Evolutionary conservation across 2,329 filamentous ascomycete species (phyloP).

Genomic region (Verticillium alfalfae): DNA sequence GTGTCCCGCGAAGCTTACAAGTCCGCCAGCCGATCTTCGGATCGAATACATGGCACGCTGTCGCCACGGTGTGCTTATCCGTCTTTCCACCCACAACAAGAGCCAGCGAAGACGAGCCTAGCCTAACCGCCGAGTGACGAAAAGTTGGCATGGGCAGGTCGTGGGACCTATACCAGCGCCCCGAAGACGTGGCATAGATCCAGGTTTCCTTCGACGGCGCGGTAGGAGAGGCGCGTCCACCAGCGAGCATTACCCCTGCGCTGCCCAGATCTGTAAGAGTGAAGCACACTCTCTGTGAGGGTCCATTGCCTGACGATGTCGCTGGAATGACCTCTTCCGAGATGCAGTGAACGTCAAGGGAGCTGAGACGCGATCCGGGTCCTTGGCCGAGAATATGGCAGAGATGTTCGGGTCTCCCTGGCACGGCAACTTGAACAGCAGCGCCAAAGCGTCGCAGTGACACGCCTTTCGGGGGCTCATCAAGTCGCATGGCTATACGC

Average conservation of each 20-base stretch:
- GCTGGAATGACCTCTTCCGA: conserved; percentile 3
- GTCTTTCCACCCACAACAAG: conserved; percentile 60
- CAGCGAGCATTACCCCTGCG: conserved; percentile 58
- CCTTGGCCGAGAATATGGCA: conserved; percentile 39
- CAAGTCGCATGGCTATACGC: conserved; percentile 20
- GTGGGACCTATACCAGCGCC: conserved; percentile 57
- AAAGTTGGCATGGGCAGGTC: conserved; percentile 68
- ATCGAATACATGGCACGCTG: conserved; percentile 48
- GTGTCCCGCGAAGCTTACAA: conserved; percentile 30
- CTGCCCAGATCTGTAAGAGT: conserved; percentile 62
- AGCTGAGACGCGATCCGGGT: conserved; percentile 35
- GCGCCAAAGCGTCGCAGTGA: conserved; percentile 58
- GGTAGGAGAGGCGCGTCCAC: conserved; percentile 74
- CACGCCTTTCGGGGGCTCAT: conserved; percentile 28
- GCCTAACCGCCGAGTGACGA: conserved; percentile 60
- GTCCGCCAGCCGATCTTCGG: conserved; percentile 39
- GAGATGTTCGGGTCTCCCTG: conserved; percentile 36
- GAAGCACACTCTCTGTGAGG: conserved; percentile 62
- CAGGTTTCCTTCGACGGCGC: conserved; percentile 69
- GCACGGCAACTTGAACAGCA: conserved; percentile 32
- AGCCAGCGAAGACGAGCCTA: conserved; percentile 42
- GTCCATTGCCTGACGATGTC: conserved; percentile 21
- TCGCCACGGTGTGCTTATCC: conserved; percentile 39
- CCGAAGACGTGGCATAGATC: conserved; percentile 49
- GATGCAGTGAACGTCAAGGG: conserved; percentile 44